phyloP scores from a whole-genome alignment of 1,139 yeast genomes.

The Nakaseomyces sp. region DNA sequence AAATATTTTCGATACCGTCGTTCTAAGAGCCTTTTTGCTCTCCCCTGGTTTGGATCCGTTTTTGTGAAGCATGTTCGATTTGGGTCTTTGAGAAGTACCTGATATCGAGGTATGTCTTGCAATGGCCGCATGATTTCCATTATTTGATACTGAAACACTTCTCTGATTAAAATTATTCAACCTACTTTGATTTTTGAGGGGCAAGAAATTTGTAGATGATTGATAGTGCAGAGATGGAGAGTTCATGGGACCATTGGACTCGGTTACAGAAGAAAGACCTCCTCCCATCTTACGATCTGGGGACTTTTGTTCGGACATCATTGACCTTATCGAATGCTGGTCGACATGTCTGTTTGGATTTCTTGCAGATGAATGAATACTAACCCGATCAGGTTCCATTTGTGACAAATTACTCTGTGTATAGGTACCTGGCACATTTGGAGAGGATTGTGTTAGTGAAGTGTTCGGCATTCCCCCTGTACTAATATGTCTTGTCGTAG shows the following conservation, averaged over 20 bases:
- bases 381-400: constrained; percentile 17
- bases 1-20: constrained; percentile 63
- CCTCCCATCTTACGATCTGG: constrained; percentile 24
- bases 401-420: constrained; percentile 5
- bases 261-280: neutral
- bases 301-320: constrained; percentile 19
- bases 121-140: constrained; percentile 1
- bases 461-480: constrained; percentile 25
- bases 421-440: constrained; percentile 7
- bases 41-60: neutral
- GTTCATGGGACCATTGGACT: neutral
- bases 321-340: constrained; percentile 22
- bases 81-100: constrained; percentile 9
- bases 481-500: constrained; percentile 28
- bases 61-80: neutral
- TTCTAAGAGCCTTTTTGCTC: constrained; percentile 38
- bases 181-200: neutral
- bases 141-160: neutral
- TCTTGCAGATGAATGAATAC: constrained; percentile 15
- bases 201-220: constrained; percentile 1
- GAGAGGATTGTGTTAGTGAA: constrained; percentile 1
- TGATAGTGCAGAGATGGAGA: constrained; percentile 1
- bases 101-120: constrained; percentile 11
- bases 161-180: neutral
- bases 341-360: constrained; percentile 15